Percentiles rank a stretch among this genome's conserved stretches.
Conservation (phyloP, 805 yeast species). For the Hanseniaspora nectarophila region DNA sequence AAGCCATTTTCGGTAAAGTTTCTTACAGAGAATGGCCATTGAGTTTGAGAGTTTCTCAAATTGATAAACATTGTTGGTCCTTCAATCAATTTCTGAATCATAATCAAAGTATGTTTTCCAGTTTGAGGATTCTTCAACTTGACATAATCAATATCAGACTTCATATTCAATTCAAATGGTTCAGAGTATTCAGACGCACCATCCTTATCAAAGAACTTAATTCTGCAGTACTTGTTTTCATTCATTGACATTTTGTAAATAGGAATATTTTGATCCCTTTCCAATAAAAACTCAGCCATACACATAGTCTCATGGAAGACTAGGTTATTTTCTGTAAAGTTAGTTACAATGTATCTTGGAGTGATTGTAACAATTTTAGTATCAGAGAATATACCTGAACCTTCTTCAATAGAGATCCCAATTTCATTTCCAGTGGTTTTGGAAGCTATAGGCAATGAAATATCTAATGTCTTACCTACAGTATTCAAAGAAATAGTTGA, state of each 20-base stretch:
- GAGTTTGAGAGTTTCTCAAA: constrained; percentile 54
- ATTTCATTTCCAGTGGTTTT: constrained; percentile 54
- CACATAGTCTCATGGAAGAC: constrained; percentile 60
- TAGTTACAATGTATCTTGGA: constrained; percentile 71
- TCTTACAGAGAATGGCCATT: constrained; percentile 89
- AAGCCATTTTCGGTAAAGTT: constrained; percentile 85
- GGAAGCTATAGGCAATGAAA: constrained; percentile 38
- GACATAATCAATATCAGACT: constrained; percentile 69
- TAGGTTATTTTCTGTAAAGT: constrained; percentile 44
- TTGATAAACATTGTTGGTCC: constrained; percentile 71
- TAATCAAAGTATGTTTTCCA: constrained; percentile 52
- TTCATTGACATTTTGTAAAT: constrained; percentile 47
- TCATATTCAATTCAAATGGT: constrained; percentile 50
- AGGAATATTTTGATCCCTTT: constrained; percentile 40
- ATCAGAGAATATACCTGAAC: constrained; percentile 68
- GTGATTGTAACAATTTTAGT: constrained; percentile 68
- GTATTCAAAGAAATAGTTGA: constrained; percentile 74
- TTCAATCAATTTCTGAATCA: constrained; percentile 66
- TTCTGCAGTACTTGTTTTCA: constrained; percentile 46
- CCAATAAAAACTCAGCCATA: constrained; percentile 37
- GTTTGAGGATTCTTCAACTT: constrained; percentile 53
- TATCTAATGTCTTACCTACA: constrained; percentile 66
- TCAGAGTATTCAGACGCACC: constrained; percentile 59
- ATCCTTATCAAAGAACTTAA: constrained; percentile 41
- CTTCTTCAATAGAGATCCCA: constrained; percentile 68